Base-by-base conservation (phyloP, 129 eudicot species). In the Tagetes erecta region DNA sequence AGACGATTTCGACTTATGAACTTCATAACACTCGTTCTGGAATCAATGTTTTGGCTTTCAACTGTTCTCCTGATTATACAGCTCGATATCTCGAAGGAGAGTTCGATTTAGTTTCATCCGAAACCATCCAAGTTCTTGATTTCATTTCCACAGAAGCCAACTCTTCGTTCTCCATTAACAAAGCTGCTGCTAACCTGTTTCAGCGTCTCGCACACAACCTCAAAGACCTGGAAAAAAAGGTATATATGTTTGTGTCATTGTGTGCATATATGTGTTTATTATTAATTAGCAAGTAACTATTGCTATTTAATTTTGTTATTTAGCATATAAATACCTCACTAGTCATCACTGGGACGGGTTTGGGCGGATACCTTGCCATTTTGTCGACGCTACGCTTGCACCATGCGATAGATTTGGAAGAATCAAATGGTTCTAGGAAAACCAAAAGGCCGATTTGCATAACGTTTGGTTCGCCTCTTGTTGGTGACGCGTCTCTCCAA, bases 401-500 rank as follows among this genome's bases (percentile, higher is more conserved):
- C 14, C 30, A 78, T 3, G 67, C 50, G 9, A 4, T 51, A 12
- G 83, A 87, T 71, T 63, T 12, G 35, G 46, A 74, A 31, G 78
- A 84, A 70, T 37, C 75, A 5, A 52, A 50, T 9, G 60, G 63
- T 36, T 56, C 14, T 2, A 76, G 51, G 10, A 41, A 59, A 1
- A 59, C 64, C 42, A 84, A 73, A 71, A 62, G 70, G 31, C 89
- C 87, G 1, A 70, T 84, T 40, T 87, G 92, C 69, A 62, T 87
- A 76, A 84, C 87, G 30, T 87, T 84, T 7, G 92, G 92, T 13
- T 84, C 87, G 13, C 89, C 92, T 31, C 89, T 84, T 35, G 55
- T 87, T 41, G 92, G 92, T 6, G 76, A 87, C 27, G 38, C 2
- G 8, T 14, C 13, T 73, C 71, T 87, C 33, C 84, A 80, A 71